Evolutionary conservation across 495 filamentous ascomycete genomes (phyloP).

Genomic region (Hypomontagnella monticulosa): DNA sequence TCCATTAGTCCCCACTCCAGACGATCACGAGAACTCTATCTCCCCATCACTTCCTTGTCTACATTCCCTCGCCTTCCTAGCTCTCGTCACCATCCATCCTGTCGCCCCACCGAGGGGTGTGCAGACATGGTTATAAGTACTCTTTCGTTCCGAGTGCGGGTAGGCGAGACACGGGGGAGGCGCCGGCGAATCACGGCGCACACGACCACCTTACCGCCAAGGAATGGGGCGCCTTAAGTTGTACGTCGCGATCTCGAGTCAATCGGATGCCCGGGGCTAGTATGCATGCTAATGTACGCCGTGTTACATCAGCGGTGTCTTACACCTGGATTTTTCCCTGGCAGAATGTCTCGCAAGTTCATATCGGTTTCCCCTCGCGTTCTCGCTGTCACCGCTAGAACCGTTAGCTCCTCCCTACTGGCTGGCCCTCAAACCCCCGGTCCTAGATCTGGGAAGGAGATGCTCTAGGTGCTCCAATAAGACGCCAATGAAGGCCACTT

Average conservation of each 20-base stretch:
- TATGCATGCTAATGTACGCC: constrained; percentile 10
- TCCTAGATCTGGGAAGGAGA: background rate
- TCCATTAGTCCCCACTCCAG: constrained; percentile 13
- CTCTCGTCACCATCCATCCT: constrained; percentile 12
- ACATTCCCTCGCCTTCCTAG: constrained; percentile 1
- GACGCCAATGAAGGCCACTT: constrained; percentile 21
- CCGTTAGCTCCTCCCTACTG: background rate
- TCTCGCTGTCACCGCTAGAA: constrained; percentile 1
- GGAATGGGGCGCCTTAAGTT: constrained; percentile 29
- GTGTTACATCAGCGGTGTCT: constrained; percentile 35
- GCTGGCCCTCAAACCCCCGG: background rate
- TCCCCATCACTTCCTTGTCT: constrained; percentile 4
- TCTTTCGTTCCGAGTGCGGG: constrained; percentile 25
- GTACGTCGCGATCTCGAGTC: constrained; percentile 22
- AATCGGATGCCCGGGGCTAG: constrained; percentile 12
- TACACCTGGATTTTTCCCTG: constrained; percentile 5
- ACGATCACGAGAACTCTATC: constrained; percentile 29
- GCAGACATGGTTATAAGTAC: constrained; percentile 15
- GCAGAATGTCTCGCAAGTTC: constrained; percentile 22
- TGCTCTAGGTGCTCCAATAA: constrained; percentile 8
- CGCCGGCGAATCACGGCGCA: constrained; percentile 30
- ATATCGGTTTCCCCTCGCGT: constrained; percentile 12
- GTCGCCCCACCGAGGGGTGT: background rate
- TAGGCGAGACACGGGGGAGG: constrained; percentile 36
- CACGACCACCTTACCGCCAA: constrained; percentile 24